Conservation (phyloP, 2,329 filamentous ascomycete species). For the Clarireedia hainanense region DNA sequence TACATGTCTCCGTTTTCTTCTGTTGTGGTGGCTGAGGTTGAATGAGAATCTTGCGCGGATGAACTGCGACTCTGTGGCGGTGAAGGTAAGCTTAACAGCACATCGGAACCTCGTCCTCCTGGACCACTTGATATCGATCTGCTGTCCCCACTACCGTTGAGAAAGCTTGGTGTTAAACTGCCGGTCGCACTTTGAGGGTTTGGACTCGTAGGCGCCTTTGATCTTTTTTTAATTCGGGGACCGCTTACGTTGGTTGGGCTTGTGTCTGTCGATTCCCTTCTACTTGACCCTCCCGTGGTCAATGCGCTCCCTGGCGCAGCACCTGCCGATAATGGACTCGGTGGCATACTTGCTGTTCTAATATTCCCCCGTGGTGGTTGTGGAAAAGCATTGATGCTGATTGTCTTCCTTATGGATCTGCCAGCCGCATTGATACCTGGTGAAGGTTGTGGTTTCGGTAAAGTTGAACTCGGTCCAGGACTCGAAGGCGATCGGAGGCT, state of each 20-base stretch:
- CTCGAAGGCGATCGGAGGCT: slow-evolving; percentile 41
- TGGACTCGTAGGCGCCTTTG: slow-evolving; percentile 28
- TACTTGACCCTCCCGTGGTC: slow-evolving; percentile 18
- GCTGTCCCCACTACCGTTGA: slow-evolving; percentile 72
- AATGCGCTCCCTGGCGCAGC: slow-evolving; percentile 11
- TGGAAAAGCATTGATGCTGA: slow-evolving; percentile 91
- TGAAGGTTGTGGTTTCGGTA: slow-evolving; percentile 48
- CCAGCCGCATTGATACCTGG: slow-evolving; percentile 50
- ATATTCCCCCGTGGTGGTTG: slow-evolving; percentile 69
- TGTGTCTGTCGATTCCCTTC: slow-evolving; percentile 21
- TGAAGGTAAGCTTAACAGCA: slow-evolving; percentile 68
- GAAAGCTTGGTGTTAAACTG: slow-evolving; percentile 57
- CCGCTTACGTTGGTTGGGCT: slow-evolving; percentile 14
- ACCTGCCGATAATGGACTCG: slow-evolving; percentile 49
- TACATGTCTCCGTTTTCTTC: slow-evolving; percentile 64
- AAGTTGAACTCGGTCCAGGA: slow-evolving; percentile 43
- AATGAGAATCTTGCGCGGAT: slow-evolving; percentile 86
- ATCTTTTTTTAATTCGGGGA: slow-evolving; percentile 21
- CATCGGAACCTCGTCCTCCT: slow-evolving; percentile 62
- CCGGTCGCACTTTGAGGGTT: slow-evolving; percentile 29
- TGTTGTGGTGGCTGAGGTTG: slow-evolving; percentile 80
- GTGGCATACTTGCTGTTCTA: slow-evolving; percentile 53
- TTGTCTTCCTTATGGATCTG: slow-evolving; percentile 72
- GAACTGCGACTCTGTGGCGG: slow-evolving; percentile 85
- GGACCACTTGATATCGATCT: slow-evolving; percentile 59